Base-by-base conservation (phyloP, 345 rosid species). In the Hibiscus syriacus region DNA sequence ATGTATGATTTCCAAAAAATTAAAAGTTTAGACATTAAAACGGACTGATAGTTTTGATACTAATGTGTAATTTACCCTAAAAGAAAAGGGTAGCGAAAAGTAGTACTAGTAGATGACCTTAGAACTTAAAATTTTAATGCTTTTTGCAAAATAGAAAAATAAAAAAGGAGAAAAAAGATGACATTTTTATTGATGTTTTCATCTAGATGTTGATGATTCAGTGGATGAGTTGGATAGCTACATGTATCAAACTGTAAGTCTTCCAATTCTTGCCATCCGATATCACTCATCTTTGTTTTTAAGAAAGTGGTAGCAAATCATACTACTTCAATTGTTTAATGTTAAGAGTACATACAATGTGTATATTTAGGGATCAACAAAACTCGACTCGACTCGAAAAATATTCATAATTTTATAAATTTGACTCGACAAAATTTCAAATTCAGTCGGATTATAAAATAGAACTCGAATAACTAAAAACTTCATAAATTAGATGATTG, bases 181-280 rank as follows among this genome's bases (percentile, higher is more conserved):
- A 55, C 54, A 26, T 64, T 46, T 25, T 45, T 5, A 26, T 34
- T 34, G 43, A 3, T 26, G 13, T 26, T 1, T 67, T 48, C 4
- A 2, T 63, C 34, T 9, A 90, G 98, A 84, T 95, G 82, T 67
- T 62, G 97, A 92, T 84, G 97, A 90, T 75, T 81, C 88, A 0
- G 90, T 88, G 56, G 98, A 90, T 62, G 99, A 95, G 80, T 76
- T 95, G 64, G 97, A 92, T 73, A 95, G 98, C 80, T 95, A 86
- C 80, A 95, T 90, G 97, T 61, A 61, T 39, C 66, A 39, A 38
- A 61, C 66, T 61, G 50, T 61, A 61, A 61, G 66, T 36, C 27
- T 61, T 12, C 32, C 16, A 19, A 22, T 38, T 39, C 12, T 22
- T 23, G 29, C 22, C 27, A 29, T 53, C 22, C 22, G 56, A 53